These are phyloP conservation scores for Trypanosoma caninum DNA, from an alignment of 208 protist species.

Conservation along the genomic window DNA sequence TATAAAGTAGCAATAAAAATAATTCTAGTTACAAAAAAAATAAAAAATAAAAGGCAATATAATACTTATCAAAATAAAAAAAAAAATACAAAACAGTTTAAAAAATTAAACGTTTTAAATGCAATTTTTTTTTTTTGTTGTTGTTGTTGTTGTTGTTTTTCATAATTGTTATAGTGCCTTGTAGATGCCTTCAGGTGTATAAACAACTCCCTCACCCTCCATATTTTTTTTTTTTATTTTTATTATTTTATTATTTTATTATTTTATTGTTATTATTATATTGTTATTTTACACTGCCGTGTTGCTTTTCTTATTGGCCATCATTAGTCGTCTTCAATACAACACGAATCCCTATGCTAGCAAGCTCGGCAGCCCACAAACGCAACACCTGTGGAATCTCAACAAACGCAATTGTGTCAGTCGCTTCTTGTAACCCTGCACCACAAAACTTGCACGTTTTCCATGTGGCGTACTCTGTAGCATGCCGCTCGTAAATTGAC, in stretches of 20 bases:
- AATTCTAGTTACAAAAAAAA: background rate
- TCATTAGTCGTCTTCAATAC: conserved; percentile 57
- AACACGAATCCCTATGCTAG: conserved; percentile 86
- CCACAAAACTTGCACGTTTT: conserved; percentile 88
- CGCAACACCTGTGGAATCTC: conserved; percentile 90
- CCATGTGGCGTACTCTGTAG: conserved; percentile 81
- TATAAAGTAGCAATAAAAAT: background rate
- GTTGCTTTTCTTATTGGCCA: background rate
- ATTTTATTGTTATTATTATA: background rate
- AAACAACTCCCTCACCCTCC: no score
- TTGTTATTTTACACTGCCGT: background rate
- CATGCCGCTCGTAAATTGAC: conserved; percentile 85
- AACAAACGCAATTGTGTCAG: conserved; percentile 82
- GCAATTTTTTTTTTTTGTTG: background rate
- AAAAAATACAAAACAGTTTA: conserved; percentile 16
- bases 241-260: background rate
- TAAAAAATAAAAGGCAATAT: background rate
- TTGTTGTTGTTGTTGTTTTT: background rate
- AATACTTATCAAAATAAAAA: background rate
- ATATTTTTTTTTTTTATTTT: background rate
- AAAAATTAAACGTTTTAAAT: conserved; percentile 1
- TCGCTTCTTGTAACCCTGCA: conserved; percentile 68
- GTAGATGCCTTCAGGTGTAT: no score
- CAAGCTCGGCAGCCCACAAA: conserved; percentile 86
- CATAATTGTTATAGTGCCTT: background rate